Evolutionary conservation across 176 grass and related monocot species (phyloP).

Genomic region (Oryza meridionalis): DNA sequence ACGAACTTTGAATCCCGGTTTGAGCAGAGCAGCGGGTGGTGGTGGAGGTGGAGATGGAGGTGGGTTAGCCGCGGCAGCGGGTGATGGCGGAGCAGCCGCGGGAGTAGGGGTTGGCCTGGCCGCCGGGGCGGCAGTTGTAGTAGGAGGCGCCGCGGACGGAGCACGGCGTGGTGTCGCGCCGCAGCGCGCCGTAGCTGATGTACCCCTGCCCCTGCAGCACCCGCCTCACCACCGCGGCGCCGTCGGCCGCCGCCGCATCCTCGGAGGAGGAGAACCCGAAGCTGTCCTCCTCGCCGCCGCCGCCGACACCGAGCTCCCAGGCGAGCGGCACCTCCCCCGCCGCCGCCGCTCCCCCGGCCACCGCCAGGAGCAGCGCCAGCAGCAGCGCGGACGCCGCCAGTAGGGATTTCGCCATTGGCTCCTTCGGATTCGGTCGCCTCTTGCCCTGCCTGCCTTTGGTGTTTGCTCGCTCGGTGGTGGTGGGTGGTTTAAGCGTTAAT

Average conservation of each 20-base stretch:
- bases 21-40: too few relatives aligned
- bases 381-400: background rate
- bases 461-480: background rate
- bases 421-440: background rate
- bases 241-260: background rate
- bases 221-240: background rate
- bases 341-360: background rate
- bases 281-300: background rate
- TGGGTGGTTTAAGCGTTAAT: too few relatives aligned
- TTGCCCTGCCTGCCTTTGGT: too few relatives aligned
- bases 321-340: background rate
- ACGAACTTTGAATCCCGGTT: background rate
- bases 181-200: conserved; percentile 6
- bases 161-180: conserved; percentile 51
- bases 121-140: conserved; percentile 83
- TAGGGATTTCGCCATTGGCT: background rate
- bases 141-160: conserved; percentile 73
- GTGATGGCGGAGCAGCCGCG: conserved; percentile 71
- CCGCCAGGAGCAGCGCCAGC: background rate
- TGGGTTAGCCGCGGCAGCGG: conserved; percentile 58
- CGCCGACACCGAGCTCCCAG: background rate
- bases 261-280: background rate
- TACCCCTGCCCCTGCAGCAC: background rate
- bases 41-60: background rate
- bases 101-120: conserved; percentile 60